These are phyloP conservation scores for Russula sp. DNA, from an alignment of 768 basidiomycete species.

Conservation along the genomic window DNA sequence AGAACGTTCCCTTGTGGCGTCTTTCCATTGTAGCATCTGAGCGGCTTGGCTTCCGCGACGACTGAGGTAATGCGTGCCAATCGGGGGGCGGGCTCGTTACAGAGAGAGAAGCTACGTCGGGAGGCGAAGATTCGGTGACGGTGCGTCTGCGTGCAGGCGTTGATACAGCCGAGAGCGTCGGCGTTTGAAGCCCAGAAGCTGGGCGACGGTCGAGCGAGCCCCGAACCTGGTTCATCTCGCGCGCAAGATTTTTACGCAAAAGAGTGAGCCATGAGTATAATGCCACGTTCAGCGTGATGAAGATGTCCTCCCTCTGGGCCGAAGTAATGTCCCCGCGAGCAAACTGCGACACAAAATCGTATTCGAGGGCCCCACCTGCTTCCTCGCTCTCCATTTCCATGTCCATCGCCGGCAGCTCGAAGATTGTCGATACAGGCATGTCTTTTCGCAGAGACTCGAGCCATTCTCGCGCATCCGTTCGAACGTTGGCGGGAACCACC, in stretches of 20 bases:
- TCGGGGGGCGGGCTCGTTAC: neutral
- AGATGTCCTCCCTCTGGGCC: conserved; percentile 65
- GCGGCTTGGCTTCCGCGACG: neutral
- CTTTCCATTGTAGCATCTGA: conserved; percentile 3
- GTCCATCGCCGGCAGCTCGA: conserved; percentile 74
- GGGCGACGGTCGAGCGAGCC: conserved; percentile 49
- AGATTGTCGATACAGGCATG: conserved; percentile 65
- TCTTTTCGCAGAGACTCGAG: conserved; percentile 53
- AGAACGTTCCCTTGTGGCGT: conserved; percentile 11
- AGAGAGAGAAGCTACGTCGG: neutral
- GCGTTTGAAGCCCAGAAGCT: neutral
- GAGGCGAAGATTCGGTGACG: conserved; percentile 11
- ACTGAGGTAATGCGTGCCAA: conserved; percentile 4
- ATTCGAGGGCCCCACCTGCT: conserved; percentile 42
- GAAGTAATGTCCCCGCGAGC: conserved; percentile 43
- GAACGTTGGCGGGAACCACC: conserved; percentile 35
- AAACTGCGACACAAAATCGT: conserved; percentile 71
- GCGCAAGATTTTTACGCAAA: conserved; percentile 64
- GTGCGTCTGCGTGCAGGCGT: conserved; percentile 28
- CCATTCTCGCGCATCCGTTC: conserved; percentile 49
- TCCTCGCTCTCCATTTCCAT: conserved; percentile 79
- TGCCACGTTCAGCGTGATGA: conserved; percentile 78
- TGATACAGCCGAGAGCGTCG: conserved; percentile 26
- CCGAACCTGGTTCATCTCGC: conserved; percentile 73
- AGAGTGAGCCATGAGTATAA: conserved; percentile 78